Base-by-base conservation (phyloP, 1,284 basidiomycete species). In the Phellopilus nigrolimitatus region DNA sequence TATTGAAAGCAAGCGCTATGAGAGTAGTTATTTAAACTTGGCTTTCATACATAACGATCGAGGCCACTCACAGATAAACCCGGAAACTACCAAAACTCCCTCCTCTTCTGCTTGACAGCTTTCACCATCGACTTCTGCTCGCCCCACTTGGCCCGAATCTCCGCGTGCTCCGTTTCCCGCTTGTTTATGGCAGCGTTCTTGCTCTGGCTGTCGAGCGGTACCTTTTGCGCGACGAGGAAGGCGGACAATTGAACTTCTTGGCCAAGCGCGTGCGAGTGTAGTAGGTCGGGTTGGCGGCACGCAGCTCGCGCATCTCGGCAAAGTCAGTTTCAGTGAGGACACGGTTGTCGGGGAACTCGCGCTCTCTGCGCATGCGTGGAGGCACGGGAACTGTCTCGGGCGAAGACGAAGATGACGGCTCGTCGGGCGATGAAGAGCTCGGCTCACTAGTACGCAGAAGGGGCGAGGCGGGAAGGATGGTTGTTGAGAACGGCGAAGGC, bases 401-500 rank as follows among this genome's bases (percentile, higher is more conserved):
- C 24, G 17, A 49, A 21, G 37, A 40, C 17, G 36, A 55, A 3
- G 64, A 52, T 7, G 66, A 38, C 7, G 68, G 58, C 3, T 68
- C 61, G 27, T 71, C 62, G 2, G 59, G 58, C 9, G 47, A 25
- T 19, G 42, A 22, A 12, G 31, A 6, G n/a, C n/a, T n/a, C 31
- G 31, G 33, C n/a, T 3, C 25, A 8, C 19, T 50, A 19, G 57
- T 56, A 4, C 64, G 66, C 10, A 90, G 73, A 2, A 90, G 71
- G 0, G 88, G 84, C 0, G 87, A 90, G 2, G 75, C 67, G 10
- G 87, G 88, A 12, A 74, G 70, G 7, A 79, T 79, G 2, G 79
- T 82, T 53, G 80, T 76, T 15, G 87, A 90, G 54, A 75, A 70
- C 4, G 86, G 85, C 12, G 85, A 74, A 3, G 84, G 81, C 7